These are phyloP conservation scores for Hymenoscyphus infarciens DNA, from an alignment of 2,329 filamentous ascomycete species.

Conservation along the genomic window DNA sequence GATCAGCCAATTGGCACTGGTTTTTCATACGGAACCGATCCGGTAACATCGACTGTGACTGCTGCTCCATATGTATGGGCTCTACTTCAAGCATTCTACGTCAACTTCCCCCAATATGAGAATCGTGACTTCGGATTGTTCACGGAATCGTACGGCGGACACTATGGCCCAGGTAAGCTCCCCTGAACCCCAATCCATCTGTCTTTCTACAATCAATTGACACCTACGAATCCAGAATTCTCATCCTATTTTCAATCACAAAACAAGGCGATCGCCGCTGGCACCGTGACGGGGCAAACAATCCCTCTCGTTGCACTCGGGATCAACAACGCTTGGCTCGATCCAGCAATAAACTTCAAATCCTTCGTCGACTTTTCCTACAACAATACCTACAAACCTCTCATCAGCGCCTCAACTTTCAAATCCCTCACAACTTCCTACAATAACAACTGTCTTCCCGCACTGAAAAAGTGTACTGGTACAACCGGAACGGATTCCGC, in stretches of 20 bases:
- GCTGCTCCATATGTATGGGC: slow-evolving; percentile 52
- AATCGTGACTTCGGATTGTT: slow-evolving; percentile 55
- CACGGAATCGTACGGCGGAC: slow-evolving; percentile 52
- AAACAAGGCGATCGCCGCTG: slow-evolving; percentile 48
- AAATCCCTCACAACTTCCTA: slow-evolving; percentile 36
- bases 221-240: slow-evolving; percentile 38
- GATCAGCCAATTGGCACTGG: slow-evolving; percentile 40
- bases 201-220: neutral
- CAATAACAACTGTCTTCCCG: slow-evolving; percentile 38
- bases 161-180: slow-evolving; percentile 46
- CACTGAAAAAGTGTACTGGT: slow-evolving; percentile 38
- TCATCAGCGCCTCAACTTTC: slow-evolving; percentile 38
- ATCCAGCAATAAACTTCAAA: slow-evolving; percentile 53
- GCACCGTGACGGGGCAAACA: slow-evolving; percentile 36
- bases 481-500: slow-evolving; percentile 67
- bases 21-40: slow-evolving; percentile 42
- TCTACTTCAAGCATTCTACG: slow-evolving; percentile 58
- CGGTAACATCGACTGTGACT: slow-evolving; percentile 43
- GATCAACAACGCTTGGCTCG: slow-evolving; percentile 40
- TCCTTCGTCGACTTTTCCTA: slow-evolving; percentile 30
- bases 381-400: slow-evolving; percentile 38
- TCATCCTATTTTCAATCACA: slow-evolving; percentile 53
- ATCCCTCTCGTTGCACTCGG: slow-evolving; percentile 33
- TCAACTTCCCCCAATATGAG: slow-evolving; percentile 60
- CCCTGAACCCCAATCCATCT: too few species aligned